phyloP scores from a whole-genome alignment of 768 basidiomycete genomes.

The Chalciporus sphaerocephalus region DNA sequence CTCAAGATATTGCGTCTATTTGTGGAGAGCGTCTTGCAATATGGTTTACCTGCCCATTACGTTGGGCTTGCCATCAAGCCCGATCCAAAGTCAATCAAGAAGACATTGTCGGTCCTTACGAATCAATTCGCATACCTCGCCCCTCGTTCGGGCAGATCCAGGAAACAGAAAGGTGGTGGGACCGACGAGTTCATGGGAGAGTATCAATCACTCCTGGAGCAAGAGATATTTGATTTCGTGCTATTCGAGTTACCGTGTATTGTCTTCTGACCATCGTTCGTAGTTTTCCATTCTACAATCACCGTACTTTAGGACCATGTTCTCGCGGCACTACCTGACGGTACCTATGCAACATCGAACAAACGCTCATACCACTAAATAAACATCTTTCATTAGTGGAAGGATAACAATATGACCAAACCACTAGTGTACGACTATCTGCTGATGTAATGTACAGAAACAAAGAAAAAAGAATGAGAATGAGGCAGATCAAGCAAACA shows the following conservation, averaged over 20 bases:
- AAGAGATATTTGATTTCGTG: slow-evolving; percentile 95
- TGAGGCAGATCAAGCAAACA: slow-evolving; percentile 24
- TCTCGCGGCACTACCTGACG: neutral
- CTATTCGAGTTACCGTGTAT: slow-evolving; percentile 93
- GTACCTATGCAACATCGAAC: neutral
- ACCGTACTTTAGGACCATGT: neutral
- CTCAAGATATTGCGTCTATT: slow-evolving; percentile 89
- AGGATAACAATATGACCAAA: slow-evolving; percentile 59
- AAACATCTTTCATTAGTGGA: slow-evolving; percentile 51
- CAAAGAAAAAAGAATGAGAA: slow-evolving; percentile 19
- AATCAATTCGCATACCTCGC: slow-evolving; percentile 77
- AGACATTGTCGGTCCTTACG: slow-evolving; percentile 68
- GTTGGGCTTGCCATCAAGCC: slow-evolving; percentile 83
- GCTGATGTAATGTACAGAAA: slow-evolving; percentile 40
- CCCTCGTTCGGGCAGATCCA: slow-evolving; percentile 55
- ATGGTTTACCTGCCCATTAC: slow-evolving; percentile 92
- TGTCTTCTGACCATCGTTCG: slow-evolving; percentile 45
- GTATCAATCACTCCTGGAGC: slow-evolving; percentile 88
- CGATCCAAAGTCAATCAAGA: slow-evolving; percentile 79
- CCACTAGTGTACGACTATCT: slow-evolving; percentile 49
- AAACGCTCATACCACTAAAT: slow-evolving; percentile 16
- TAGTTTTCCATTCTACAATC: neutral
- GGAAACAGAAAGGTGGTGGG: slow-evolving; percentile 31
- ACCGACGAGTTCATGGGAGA: slow-evolving; percentile 81
- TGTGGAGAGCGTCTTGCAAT: slow-evolving; percentile 91